Conservation (phyloP, 345 rosid genomes). For the Boechera retrofracta region DNA sequence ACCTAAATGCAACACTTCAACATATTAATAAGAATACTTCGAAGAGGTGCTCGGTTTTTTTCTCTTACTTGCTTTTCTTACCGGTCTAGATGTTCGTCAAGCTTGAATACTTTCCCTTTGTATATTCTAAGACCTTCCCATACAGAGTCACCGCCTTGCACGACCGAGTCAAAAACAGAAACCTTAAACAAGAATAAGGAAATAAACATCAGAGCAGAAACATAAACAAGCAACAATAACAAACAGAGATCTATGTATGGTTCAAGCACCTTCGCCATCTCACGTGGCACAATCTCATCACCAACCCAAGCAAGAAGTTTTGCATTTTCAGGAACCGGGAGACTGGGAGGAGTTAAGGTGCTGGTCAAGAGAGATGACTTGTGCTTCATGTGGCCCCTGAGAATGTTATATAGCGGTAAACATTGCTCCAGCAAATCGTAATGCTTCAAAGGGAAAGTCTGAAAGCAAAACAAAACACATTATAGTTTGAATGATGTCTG, state of each 20-base stretch:
- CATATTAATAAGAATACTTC: constrained; percentile 10
- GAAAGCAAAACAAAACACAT: constrained; percentile 29
- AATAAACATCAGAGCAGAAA: background rate
- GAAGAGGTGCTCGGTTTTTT: background rate
- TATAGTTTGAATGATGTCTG: constrained; percentile 18
- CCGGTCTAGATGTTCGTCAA: constrained; percentile 90
- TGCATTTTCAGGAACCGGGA: constrained; percentile 82
- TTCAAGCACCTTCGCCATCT: constrained; percentile 78
- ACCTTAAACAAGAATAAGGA: constrained; percentile 54
- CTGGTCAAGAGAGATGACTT: constrained; percentile 54
- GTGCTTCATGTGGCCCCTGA: constrained; percentile 59
- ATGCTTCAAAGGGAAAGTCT: constrained; percentile 72
- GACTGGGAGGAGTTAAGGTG: constrained; percentile 62
- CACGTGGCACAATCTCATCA: constrained; percentile 84
- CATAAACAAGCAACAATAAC: constrained; percentile 1
- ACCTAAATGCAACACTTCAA: constrained; percentile 48
- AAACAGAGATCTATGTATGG: constrained; percentile 12
- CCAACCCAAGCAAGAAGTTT: constrained; percentile 92
- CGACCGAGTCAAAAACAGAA: constrained; percentile 84
- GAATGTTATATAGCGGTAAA: constrained; percentile 81
- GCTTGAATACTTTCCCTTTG: constrained; percentile 74
- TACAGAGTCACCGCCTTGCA: constrained; percentile 90
- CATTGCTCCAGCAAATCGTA: constrained; percentile 81
- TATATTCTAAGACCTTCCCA: constrained; percentile 93
- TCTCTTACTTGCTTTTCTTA: constrained; percentile 34